phyloP scores from a whole-genome alignment of 1,284 basidiomycete species.

The Bjerkandera adusta region DNA sequence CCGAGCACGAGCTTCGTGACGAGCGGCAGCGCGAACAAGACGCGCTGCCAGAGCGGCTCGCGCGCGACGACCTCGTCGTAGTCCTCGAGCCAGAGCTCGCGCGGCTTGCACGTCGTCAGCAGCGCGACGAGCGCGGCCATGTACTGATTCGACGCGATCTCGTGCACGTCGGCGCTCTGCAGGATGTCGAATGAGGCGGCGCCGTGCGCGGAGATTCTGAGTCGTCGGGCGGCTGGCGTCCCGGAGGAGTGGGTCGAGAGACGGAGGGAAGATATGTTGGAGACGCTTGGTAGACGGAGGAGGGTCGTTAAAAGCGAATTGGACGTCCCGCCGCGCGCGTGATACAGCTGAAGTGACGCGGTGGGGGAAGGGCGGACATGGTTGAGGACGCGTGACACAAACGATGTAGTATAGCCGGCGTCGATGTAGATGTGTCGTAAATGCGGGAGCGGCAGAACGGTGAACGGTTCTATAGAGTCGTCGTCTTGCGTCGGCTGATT shows the following conservation, averaged over 20 bases:
- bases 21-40: conserved; percentile 9
- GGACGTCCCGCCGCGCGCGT: not conserved
- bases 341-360: not conserved
- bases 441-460: not conserved
- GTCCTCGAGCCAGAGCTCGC: conserved; percentile 9
- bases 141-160: conserved; percentile 12
- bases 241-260: not conserved
- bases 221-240: not conserved
- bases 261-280: conserved; percentile 1
- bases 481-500: not conserved
- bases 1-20: conserved; percentile 6
- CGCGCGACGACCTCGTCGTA: conserved; percentile 7
- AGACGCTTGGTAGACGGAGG: not conserved
- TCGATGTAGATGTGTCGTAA: not conserved
- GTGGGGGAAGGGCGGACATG: not conserved
- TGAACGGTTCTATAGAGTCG: not conserved
- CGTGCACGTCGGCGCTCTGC: conserved; percentile 11
- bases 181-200: conserved; percentile 3
- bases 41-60: conserved; percentile 12
- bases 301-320: not conserved
- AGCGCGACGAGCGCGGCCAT: conserved; percentile 11
- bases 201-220: conserved; percentile 4
- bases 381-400: not conserved
- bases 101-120: conserved; percentile 2
- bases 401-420: not conserved